Evolutionary conservation across 2,329 filamentous ascomycete species (phyloP).

Genomic region (Fusarium citri): DNA sequence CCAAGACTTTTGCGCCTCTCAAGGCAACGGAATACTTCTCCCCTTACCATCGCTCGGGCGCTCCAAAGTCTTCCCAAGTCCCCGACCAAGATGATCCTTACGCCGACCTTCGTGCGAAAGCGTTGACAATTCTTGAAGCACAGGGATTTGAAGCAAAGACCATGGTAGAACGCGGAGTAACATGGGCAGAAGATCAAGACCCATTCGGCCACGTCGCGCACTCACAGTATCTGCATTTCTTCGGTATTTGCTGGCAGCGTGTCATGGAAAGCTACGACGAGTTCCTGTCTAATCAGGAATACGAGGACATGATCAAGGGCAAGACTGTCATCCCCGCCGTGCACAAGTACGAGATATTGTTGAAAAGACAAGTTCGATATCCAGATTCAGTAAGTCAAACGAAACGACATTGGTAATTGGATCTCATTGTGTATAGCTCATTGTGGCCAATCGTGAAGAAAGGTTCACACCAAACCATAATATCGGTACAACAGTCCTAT

Average conservation of each 20-base stretch:
- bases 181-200: slow-evolving; percentile 1
- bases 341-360: background rate
- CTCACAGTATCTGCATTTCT: background rate
- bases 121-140: background rate
- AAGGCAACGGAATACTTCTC: background rate
- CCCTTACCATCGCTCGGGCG: background rate
- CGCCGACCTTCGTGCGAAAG: background rate
- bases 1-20: background rate
- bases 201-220: background rate
- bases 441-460: background rate
- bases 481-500: background rate
- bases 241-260: background rate
- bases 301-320: background rate
- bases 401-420: background rate
- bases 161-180: background rate
- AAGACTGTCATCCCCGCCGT: background rate
- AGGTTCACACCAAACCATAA: background rate
- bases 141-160: background rate
- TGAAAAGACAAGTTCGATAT: background rate
- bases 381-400: background rate
- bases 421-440: background rate
- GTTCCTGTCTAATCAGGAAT: background rate
- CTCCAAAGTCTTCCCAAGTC: background rate
- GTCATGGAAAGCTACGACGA: slow-evolving; percentile 1
- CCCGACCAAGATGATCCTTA: background rate